Conservation (phyloP, 306 rosid genomes). For the Vigna unguiculata region DNA sequence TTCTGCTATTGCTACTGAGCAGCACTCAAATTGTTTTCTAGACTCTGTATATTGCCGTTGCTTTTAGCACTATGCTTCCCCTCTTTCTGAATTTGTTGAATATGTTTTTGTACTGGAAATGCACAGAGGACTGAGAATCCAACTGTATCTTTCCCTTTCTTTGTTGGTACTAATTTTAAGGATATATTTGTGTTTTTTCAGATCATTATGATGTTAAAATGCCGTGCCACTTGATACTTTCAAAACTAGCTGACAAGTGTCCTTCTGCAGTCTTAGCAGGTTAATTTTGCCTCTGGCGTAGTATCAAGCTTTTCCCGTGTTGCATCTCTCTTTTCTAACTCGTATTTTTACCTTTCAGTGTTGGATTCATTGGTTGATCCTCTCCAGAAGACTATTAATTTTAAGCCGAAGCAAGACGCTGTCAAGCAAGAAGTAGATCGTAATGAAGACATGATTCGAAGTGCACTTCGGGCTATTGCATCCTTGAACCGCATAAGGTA, state of each 20-base stretch:
- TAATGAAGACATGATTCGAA: constrained; percentile 99
- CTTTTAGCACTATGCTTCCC: neutral
- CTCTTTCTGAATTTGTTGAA: constrained; percentile 3
- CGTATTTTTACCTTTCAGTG: constrained; percentile 58
- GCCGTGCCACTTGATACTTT: constrained; percentile 99
- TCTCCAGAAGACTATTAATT: constrained; percentile 93
- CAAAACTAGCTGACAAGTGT: constrained; percentile 95
- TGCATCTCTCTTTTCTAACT: constrained; percentile 31
- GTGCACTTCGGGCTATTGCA: constrained; percentile 96
- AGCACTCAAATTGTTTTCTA: constrained; percentile 4
- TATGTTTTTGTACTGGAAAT: neutral
- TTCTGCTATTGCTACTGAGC: neutral
- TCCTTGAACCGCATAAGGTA: constrained; percentile 95
- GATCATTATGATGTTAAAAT: constrained; percentile 99
- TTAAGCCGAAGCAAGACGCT: constrained; percentile 97
- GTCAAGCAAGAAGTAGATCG: constrained; percentile 99
- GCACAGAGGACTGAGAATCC: constrained; percentile 14
- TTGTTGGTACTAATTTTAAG: neutral
- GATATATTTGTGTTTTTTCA: constrained; percentile 42
- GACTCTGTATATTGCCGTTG: neutral
- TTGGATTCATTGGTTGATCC: constrained; percentile 99
- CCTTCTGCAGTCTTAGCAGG: constrained; percentile 98
- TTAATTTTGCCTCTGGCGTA: constrained; percentile 47
- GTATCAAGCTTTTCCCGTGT: constrained; percentile 12
- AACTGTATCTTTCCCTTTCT: neutral